phyloP scores from a whole-genome alignment of 495 filamentous ascomycete species.

The Geoglossum glabrum region DNA sequence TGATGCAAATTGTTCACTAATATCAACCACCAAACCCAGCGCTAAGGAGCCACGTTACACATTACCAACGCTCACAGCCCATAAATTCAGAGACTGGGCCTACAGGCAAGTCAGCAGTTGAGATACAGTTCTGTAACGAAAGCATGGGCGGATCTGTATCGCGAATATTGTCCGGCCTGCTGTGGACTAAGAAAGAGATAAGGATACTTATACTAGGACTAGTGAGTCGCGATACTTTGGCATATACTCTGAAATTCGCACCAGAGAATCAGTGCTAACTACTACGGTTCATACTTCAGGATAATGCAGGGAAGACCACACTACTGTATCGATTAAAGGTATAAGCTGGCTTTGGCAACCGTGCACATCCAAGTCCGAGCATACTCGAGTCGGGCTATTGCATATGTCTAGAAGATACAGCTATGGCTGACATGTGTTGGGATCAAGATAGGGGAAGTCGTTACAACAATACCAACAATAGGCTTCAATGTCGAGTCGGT shows the following conservation, averaged over 20 bases:
- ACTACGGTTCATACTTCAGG: conserved; percentile 29
- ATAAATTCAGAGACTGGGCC: not conserved
- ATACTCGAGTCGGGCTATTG: not conserved
- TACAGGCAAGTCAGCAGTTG: not conserved
- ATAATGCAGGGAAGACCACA: conserved; percentile 97
- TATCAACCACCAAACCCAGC: not conserved
- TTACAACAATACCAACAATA: conserved; percentile 96
- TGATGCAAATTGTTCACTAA: not conserved
- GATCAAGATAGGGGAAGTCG: conserved; percentile 80
- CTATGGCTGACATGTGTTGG: not conserved
- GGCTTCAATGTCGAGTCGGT: conserved; percentile 98
- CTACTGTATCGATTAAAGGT: conserved; percentile 92
- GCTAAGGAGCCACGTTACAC: not conserved
- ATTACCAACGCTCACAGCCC: not conserved
- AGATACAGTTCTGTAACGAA: not conserved
- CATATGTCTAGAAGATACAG: not conserved
- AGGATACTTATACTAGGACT: conserved; percentile 89
- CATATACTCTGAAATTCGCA: not conserved
- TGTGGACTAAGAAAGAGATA: conserved; percentile 94
- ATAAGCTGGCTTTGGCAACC: conserved; percentile 1
- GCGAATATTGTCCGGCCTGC: conserved; percentile 44
- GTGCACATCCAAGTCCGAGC: not conserved
- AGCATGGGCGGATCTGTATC: conserved; percentile 67
- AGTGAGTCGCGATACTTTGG: conserved; percentile 29
- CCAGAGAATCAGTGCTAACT: not conserved